Percentiles rank a stretch among this genome's conserved stretches.
Evolutionary conservation across 495 filamentous ascomycete genomes (phyloP).

Genomic region (Hypoxylon intermedium): DNA sequence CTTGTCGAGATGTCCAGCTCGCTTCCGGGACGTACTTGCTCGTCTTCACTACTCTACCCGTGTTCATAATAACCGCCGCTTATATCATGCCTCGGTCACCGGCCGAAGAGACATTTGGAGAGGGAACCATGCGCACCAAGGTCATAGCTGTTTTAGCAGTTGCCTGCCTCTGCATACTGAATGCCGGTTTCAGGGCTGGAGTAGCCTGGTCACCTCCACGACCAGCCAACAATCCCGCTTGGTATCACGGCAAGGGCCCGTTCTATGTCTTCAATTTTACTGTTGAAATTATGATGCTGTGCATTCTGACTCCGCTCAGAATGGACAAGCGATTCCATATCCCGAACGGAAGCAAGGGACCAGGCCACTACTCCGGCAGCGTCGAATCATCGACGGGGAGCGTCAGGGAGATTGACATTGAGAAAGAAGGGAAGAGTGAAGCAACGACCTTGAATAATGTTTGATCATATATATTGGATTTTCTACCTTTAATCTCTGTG

Average conservation of each 20-base stretch:
- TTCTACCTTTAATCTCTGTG: background rate
- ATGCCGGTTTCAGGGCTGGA: conserved; percentile 71
- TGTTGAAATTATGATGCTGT: conserved; percentile 73
- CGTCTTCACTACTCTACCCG: conserved; percentile 74
- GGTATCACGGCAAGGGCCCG: conserved; percentile 71
- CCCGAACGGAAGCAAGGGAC: conserved; percentile 55
- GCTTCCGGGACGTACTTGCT: conserved; percentile 71
- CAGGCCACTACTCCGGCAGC: conserved; percentile 48
- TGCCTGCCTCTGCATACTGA: conserved; percentile 65
- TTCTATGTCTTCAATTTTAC: conserved; percentile 84
- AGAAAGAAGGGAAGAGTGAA: background rate
- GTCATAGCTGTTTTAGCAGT: conserved; percentile 62
- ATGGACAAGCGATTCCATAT: conserved; percentile 80
- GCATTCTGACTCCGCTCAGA: conserved; percentile 64
- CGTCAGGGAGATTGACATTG: too few relatives aligned
- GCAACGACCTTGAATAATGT: conserved; percentile 10
- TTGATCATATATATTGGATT: background rate
- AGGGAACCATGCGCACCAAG: conserved; percentile 69
- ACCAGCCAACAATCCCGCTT: conserved; percentile 63
- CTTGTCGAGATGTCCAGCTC: conserved; percentile 69
- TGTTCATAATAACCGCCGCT: conserved; percentile 65
- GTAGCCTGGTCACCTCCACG: conserved; percentile 60
- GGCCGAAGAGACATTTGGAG: conserved; percentile 71
- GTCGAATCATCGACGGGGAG: conserved; percentile 1
- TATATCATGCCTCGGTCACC: conserved; percentile 58